Conservation (phyloP, 2,329 filamentous ascomycete genomes). For the Xylariaceae sp. region DNA sequence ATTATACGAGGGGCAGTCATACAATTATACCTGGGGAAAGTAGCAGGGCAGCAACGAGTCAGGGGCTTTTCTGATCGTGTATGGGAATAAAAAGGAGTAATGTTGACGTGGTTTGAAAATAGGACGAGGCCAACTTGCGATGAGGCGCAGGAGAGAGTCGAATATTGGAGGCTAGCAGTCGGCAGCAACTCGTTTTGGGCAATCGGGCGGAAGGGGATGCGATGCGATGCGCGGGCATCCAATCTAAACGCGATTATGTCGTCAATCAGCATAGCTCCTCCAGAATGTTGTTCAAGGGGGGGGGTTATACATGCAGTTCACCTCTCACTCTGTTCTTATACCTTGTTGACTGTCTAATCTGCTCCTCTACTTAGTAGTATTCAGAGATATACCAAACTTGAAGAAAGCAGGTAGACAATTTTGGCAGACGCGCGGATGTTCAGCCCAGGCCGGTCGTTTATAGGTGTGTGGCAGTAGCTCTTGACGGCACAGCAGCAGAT, state of each 20-base stretch:
- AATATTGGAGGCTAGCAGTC: neutral
- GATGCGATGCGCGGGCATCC: conserved; percentile 5
- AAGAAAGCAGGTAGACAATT: neutral
- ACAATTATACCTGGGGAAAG: conserved; percentile 8
- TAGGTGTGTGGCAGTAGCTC: too few relatives aligned
- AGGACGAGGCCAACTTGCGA: neutral
- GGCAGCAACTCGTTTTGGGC: neutral
- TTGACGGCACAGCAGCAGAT: neutral
- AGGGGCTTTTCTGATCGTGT: neutral
- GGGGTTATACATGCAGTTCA: neutral
- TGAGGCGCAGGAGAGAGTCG: neutral
- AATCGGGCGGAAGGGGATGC: neutral
- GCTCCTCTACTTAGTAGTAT: neutral
- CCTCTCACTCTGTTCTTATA: neutral
- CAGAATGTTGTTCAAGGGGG: neutral
- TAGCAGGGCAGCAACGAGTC: neutral
- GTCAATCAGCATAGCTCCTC: conserved; percentile 15
- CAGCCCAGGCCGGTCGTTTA: neutral
- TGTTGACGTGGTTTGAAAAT: neutral
- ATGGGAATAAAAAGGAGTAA: neutral
- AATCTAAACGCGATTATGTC: conserved; percentile 1
- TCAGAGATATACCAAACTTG: neutral
- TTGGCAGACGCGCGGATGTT: conserved; percentile 6
- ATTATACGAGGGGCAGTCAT: conserved; percentile 9
- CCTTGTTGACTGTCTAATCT: neutral